Conservation (phyloP, 768 basidiomycete species). For the Trametes punicea region DNA sequence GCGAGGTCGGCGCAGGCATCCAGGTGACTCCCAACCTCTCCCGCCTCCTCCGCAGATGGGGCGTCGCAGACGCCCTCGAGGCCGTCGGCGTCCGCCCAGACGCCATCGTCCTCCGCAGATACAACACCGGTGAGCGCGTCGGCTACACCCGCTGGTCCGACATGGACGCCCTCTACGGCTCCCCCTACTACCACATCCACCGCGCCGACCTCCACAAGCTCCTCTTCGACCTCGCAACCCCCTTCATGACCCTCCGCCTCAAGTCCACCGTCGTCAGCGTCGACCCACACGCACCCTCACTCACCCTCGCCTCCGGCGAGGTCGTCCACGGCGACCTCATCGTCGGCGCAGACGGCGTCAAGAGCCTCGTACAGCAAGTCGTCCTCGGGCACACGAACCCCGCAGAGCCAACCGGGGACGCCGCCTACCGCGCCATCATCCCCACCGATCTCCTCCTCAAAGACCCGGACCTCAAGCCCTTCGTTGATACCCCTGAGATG, state of each 20-base stretch:
- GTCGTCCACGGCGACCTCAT: constrained; percentile 36
- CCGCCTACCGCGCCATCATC: constrained; percentile 57
- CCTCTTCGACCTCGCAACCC: constrained; percentile 34
- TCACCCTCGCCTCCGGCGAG: constrained; percentile 36
- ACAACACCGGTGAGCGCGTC: constrained; percentile 35
- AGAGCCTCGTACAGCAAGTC: constrained; percentile 47
- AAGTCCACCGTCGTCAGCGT: constrained; percentile 31
- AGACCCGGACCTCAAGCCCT: constrained; percentile 48
- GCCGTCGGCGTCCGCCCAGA: constrained; percentile 35
- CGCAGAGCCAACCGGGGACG: constrained; percentile 53
- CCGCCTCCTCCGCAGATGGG: constrained; percentile 38
- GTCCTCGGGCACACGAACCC: constrained; percentile 46
- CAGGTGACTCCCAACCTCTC: constrained; percentile 41
- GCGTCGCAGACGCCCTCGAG: constrained; percentile 31
- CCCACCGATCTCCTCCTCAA: constrained; percentile 41
- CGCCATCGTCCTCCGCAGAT: constrained; percentile 38
- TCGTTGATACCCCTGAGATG: constrained; percentile 52
- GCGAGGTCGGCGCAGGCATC: constrained; percentile 43
- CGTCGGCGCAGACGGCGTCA: constrained; percentile 42
- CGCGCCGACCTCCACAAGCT: constrained; percentile 42
- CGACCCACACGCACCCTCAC: constrained; percentile 32
- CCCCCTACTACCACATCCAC: constrained; percentile 42
- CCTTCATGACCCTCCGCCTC: constrained; percentile 33
- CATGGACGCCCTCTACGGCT: constrained; percentile 33
- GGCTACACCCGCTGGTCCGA: constrained; percentile 37